Conservation (phyloP, 2,329 filamentous ascomycete genomes). For the Colletotrichum scovillei region DNA sequence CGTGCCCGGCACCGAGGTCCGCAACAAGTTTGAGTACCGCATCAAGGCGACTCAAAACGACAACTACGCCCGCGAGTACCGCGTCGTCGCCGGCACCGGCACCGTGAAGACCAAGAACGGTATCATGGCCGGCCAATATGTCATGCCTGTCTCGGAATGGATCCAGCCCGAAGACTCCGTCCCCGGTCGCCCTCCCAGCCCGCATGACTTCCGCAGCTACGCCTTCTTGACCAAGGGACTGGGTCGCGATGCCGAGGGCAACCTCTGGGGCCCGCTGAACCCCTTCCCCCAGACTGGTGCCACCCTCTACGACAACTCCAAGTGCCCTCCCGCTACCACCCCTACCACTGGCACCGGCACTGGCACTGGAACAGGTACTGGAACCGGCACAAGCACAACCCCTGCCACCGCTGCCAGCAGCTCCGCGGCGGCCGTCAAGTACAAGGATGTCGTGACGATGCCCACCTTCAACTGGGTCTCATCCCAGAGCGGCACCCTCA, state of each 20-base stretch:
- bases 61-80: slow-evolving; percentile 54
- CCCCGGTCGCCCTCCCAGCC: slow-evolving; percentile 47
- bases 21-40: slow-evolving; percentile 54
- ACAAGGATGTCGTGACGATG: slow-evolving; percentile 33
- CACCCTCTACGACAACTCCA: slow-evolving; percentile 30
- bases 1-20: slow-evolving; percentile 42
- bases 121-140: slow-evolving; percentile 53
- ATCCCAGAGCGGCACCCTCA: slow-evolving; percentile 36
- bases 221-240: slow-evolving; percentile 44
- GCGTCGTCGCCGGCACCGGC: slow-evolving; percentile 47
- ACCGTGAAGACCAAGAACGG: slow-evolving; percentile 49
- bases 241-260: slow-evolving; percentile 41
- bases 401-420: background rate
- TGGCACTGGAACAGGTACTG: slow-evolving; percentile 3
- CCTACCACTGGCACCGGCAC: background rate
- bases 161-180: slow-evolving; percentile 54
- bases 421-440: background rate
- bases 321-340: slow-evolving; percentile 11
- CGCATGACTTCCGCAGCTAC: slow-evolving; percentile 49
- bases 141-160: slow-evolving; percentile 54
- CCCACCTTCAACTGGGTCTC: slow-evolving; percentile 32
- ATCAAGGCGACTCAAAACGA: slow-evolving; percentile 41
- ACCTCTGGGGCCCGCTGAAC: slow-evolving; percentile 49
- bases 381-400: background rate
- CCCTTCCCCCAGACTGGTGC: slow-evolving; percentile 44